Evolutionary conservation across 2,329 filamentous ascomycete species (phyloP).

Genomic region (Fusarium pseudograminearum): DNA sequence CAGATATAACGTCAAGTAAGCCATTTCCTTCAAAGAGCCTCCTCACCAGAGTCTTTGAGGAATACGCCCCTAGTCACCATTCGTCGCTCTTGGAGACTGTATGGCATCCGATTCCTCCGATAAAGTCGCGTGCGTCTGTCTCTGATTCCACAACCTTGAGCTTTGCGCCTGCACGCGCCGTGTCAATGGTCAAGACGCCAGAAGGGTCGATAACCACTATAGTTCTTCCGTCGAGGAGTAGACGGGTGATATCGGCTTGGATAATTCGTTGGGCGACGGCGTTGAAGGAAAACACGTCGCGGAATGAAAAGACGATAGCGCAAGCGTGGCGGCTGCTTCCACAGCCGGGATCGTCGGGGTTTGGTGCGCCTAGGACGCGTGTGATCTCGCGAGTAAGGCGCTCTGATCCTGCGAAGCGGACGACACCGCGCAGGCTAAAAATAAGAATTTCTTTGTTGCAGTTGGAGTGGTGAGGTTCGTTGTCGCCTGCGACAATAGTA

Average conservation of each 20-base stretch:
- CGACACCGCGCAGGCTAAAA: conserved; percentile 51
- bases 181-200: conserved; percentile 42
- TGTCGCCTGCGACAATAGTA: conserved; percentile 47
- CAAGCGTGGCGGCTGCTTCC: conserved; percentile 45
- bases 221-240: conserved; percentile 42
- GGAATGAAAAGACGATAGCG: conserved; percentile 51
- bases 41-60: conserved; percentile 10
- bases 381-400: conserved; percentile 49
- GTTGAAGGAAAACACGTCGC: conserved; percentile 51
- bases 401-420: conserved; percentile 52
- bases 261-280: conserved; percentile 48
- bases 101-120: conserved; percentile 50
- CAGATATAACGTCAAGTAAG: conserved; percentile 5
- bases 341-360: conserved; percentile 44
- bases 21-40: conserved; percentile 8
- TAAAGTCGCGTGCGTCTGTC: conserved; percentile 46
- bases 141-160: conserved; percentile 45
- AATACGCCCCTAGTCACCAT: conserved; percentile 32
- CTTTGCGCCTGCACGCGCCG: conserved; percentile 9
- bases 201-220: conserved; percentile 51
- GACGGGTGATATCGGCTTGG: conserved; percentile 46
- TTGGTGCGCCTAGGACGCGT: conserved; percentile 44
- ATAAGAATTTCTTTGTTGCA: conserved; percentile 49
- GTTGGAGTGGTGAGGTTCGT: conserved; percentile 45
- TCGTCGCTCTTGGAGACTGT: conserved; percentile 43